phyloP scores from a whole-genome alignment of 306 rosid species.

The Lathyrus sativus region DNA sequence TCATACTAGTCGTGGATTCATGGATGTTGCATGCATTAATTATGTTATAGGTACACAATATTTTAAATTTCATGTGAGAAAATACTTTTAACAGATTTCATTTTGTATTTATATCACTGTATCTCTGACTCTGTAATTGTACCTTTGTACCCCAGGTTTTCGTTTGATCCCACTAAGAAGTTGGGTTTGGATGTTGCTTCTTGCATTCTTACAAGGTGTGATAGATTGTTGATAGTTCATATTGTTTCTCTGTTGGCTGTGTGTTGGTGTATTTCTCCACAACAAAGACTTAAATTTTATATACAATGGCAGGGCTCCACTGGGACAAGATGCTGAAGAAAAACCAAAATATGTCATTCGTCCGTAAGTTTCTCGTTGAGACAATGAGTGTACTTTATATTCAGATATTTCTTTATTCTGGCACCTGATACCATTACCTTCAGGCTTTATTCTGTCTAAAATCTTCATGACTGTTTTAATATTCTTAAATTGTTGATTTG shows the following conservation, averaged over 20 bases:
- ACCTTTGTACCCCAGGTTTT: slow-evolving; percentile 61
- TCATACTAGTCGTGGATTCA: slow-evolving; percentile 10
- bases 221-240: slow-evolving; percentile 18
- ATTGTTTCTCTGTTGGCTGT: slow-evolving; percentile 19
- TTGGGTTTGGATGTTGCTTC: slow-evolving; percentile 88
- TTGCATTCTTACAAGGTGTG: slow-evolving; percentile 79
- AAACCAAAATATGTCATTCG: slow-evolving; percentile 75
- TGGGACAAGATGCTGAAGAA: slow-evolving; percentile 78
- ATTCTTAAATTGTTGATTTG: slow-evolving; percentile 19
- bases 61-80: slow-evolving; percentile 29
- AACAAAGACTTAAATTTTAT: slow-evolving; percentile 25
- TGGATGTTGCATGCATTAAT: slow-evolving; percentile 3
- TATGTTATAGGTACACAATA: slow-evolving; percentile 25
- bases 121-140: slow-evolving; percentile 37
- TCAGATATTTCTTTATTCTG: slow-evolving; percentile 28
- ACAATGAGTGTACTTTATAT: slow-evolving; percentile 29
- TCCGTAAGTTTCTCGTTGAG: slow-evolving; percentile 68
- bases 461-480: slow-evolving; percentile 3
- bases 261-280: slow-evolving; percentile 6
- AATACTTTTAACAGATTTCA: slow-evolving; percentile 24
- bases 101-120: slow-evolving; percentile 21
- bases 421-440: slow-evolving; percentile 28
- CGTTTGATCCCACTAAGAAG: slow-evolving; percentile 71
- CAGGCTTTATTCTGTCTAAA: slow-evolving; percentile 24
- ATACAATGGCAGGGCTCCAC: slow-evolving; percentile 64